Base-by-base conservation (phyloP, 805 yeast species). In the Myxozyma neglecta region DNA sequence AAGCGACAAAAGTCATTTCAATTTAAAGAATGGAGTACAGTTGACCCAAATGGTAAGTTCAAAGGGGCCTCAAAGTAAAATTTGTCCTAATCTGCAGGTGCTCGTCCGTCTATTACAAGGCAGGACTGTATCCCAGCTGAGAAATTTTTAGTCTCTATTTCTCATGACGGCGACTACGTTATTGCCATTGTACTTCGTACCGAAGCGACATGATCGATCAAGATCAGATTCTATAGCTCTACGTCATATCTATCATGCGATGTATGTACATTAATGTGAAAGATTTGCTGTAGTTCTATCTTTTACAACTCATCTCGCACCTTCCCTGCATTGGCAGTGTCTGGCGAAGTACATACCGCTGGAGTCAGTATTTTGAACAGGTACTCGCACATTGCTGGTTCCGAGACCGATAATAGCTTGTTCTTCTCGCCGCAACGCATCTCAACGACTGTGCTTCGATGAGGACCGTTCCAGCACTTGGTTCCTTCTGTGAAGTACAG, bases 401-500 rank as follows among this genome's bases (percentile, higher is more conserved):
- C 99, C 46, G 86, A 79, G 9, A 93, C 96, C 3, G 83, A 73
- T n/a, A 87, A 59, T 29, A 90, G 73, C 59, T 80, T 77, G 51
- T 81, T 77, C 2, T 77, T 74, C 1, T 79, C 75, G 0, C 96
- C 96, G 75, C 99, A 94, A 16, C 78, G 76, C 57, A 92, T 71
- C 24, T 77, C 77, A 1, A 89, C 86, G 9, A 73, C 75, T 0
- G 90, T 92, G 39, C 87, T 81, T 73, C 99, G 83, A 35, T 77
- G 73, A 5, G 97, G 97, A 0, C 99, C 99, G 72, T 91, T 89
- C 97, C 98, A 93, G 74, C 99, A 94, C 70, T 80, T 82, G 46
- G 85, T 85, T 20, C 99, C 99, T 18, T 77, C 71, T 3, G 73
- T 77, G 71, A 79, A 94, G 36, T 70, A 68, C 36, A 83, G 64